Base-by-base conservation (phyloP, 2,329 filamentous ascomycete species). In the Cytospora schulzeri region DNA sequence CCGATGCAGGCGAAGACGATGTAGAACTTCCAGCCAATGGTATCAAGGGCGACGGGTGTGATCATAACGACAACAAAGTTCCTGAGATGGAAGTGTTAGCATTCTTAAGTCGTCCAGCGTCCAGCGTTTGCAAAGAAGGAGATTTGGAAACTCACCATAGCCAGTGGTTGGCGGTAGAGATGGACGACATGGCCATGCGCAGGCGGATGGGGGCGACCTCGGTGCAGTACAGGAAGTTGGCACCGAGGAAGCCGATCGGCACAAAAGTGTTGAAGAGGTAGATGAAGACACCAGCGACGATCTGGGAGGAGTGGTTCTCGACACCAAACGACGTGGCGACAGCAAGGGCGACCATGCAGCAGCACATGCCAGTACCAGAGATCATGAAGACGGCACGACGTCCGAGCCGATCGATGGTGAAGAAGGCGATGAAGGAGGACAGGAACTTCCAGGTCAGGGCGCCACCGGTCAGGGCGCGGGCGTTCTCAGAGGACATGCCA, bases 201-300 rank as follows among this genome's bases (percentile, higher is more conserved):
- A 85, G 72, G 14, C 79, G 74, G 19, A 82, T 75, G 1, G 85
- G 84, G 0, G 84, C 83, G 22, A 87, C 76, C 69, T 87, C 85
- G 1, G 84, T 81, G 64, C 83, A 84, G 73, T 87, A 88, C 24
- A 87, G 76, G 74, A 86, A 87, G 69, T 85, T 86, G 35, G 83
- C 80, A 1, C 85, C 85, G 0, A 86, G 77, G 74, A 85, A 86
- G 0, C 84, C 85, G 63, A 86, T 82, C 0, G 83, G 83, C 53
- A 86, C 82, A 73, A 87, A 87, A 69, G 82, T 84, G 73, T 86
- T 84, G 76, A 85, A 88, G 55, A 85, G 72, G 73, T 84, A 88
- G 57, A 88, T 79, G 72, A 86, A 86, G 67, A 83, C 78, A 0
- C 81, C 83, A 0, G 82, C 82, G 0, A 78, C 80, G 51, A 86